Base-by-base conservation (phyloP, 176 grass and related monocot species). In the Dactylis glomerata region DNA sequence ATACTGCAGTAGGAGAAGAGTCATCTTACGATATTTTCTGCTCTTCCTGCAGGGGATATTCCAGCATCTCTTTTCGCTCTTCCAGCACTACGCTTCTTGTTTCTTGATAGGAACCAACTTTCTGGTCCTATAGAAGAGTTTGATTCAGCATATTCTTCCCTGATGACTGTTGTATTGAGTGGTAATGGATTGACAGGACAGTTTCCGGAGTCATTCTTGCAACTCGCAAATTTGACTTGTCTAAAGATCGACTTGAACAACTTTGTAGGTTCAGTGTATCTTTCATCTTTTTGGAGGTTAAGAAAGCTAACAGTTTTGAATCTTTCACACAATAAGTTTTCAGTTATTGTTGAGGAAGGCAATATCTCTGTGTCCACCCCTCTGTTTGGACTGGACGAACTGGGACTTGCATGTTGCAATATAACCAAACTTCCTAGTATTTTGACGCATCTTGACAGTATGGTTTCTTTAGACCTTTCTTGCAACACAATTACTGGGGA, bases 271-370 rank as follows among this genome's bases (percentile, higher is more conserved):
- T 44, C 36, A 3, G 41, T 91, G 47, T 64, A 91, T 22, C 34
- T 87, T 57, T 2, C 32, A 40, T 63, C 26, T 0, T 81, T 90
- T 37, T 12, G 20, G 31, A 73, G 59, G 41, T 77, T 87, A 74
- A 45, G 26, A 8, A 90, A 83, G 50, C 77, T 87, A 44, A 2
- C 4, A 22, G 0, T 0, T 44, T 83, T 86, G 57, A 0, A 0
- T 80, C 88, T 90, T 63, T 87, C 84, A 46, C 1, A 87, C 45
- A 90, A 90, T 57, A 68, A 80, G 16, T 6, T 90, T 3, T 83
- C 42, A n/a, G 26, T 90, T 8, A 64, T 1, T 2, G 54, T 31
- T 75, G 49, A 22, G 0, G 26, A 66, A 71, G 27, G 6, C 0
- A 41, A 33, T 64, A 57, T 32, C 8, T 24, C 50, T 28, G 10